A percentile compares a stretch with the other conserved stretches of the same genome.
phyloP scores from a whole-genome alignment of 176 grass and related monocot genomes.

The Oryza nivara region DNA sequence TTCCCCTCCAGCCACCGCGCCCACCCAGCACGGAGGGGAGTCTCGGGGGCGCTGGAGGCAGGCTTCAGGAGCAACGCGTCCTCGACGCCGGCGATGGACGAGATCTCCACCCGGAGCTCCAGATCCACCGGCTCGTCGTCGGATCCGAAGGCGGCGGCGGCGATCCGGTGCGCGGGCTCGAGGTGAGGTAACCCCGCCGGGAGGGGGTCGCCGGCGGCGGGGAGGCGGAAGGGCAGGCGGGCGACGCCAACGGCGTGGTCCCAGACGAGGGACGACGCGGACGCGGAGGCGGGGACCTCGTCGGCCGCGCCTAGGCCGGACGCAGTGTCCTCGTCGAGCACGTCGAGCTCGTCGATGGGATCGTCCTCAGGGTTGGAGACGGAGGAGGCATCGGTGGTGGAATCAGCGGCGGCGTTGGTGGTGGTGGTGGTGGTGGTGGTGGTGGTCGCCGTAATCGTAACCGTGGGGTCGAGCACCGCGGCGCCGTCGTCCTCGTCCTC shows the following conservation, averaged over 20 bases:
- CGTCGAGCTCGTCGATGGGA: conserved; percentile 85
- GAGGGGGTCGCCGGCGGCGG: conserved; percentile 35
- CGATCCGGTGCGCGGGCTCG: conserved; percentile 28
- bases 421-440: conserved; percentile 33
- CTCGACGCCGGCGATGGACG: conserved; percentile 70
- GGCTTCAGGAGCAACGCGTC: conserved; percentile 83
- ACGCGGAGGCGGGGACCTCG: conserved; percentile 6
- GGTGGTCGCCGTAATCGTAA: conserved; percentile 28
- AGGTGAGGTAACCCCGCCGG: conserved; percentile 22
- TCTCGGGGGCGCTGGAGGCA: conserved; percentile 44
- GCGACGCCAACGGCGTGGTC: conserved; percentile 79
- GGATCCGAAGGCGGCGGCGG: conserved; percentile 66
- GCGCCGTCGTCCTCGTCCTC: conserved; percentile 48
- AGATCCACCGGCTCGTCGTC: conserved; percentile 89
- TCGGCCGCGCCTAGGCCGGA: conserved; percentile 30
- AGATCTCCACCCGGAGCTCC: conserved; percentile 72
- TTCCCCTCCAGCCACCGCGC: conserved; percentile 87
- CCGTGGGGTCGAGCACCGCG: conserved; percentile 40
- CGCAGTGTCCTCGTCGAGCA: conserved; percentile 65
- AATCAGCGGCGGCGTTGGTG: conserved; percentile 1
- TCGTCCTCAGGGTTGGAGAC: conserved; percentile 54
- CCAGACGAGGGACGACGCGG: conserved; percentile 63
- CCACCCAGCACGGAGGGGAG: conserved; percentile 72
- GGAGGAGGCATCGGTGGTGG: not conserved
- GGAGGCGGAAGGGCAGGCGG: conserved; percentile 73